A percentile compares a stretch with the other conserved stretches of the same genome.
Conservation (phyloP, 371 early-diverging fungal species). For the Rhizopus arrhizus region DNA sequence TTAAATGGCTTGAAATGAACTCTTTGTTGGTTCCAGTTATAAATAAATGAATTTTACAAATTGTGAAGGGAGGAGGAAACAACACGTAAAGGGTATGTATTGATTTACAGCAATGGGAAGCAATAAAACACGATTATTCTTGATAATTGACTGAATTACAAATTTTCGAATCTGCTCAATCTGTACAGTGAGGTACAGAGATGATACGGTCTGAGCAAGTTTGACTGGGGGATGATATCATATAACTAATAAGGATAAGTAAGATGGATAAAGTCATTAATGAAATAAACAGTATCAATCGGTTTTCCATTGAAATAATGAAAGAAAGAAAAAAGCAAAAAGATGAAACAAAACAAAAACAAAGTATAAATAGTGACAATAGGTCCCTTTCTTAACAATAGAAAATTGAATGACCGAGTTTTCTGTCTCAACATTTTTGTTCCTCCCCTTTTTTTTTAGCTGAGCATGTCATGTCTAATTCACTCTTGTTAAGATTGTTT, state of each 20-base stretch:
- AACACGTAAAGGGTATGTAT: too few relatives aligned
- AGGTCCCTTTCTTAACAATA: not conserved
- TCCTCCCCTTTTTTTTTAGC: not conserved
- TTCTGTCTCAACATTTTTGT: conserved; percentile 1
- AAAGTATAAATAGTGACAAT: not conserved
- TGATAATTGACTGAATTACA: too few relatives aligned
- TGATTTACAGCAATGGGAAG: too few relatives aligned
- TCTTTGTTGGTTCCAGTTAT: too few relatives aligned
- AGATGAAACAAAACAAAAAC: conserved; percentile 1
- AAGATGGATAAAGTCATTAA: not conserved
- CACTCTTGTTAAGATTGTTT: conserved; percentile 73
- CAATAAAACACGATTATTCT: too few relatives aligned
- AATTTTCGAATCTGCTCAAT: too few relatives aligned
- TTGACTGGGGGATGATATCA: not conserved
- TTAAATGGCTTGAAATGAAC: too few relatives aligned
- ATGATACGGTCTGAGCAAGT: not conserved
- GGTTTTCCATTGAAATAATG: not conserved
- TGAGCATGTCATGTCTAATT: conserved; percentile 38
- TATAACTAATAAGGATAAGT: not conserved
- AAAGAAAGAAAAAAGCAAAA: not conserved
- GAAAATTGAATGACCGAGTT: conserved; percentile 1
- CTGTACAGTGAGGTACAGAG: not conserved
- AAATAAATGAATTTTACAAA: too few relatives aligned
- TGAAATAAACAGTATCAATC: not conserved
- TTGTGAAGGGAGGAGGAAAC: too few relatives aligned